These are phyloP conservation scores for Capronia epimyces DNA, from an alignment of 2,329 filamentous ascomycete species.

Conservation along the genomic window DNA sequence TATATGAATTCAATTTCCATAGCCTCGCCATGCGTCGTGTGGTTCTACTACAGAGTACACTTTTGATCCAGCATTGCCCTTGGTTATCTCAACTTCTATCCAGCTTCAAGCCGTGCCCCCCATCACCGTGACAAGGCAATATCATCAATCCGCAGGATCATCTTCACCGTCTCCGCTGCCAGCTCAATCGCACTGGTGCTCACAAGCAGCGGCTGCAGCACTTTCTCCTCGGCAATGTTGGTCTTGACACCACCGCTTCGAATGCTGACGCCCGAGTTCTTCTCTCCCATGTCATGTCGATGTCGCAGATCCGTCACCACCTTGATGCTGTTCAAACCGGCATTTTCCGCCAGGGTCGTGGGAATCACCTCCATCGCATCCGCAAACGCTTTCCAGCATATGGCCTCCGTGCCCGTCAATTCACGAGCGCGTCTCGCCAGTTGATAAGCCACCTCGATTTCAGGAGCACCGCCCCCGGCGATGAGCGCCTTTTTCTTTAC, in stretches of 20 bases:
- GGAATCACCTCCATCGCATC: slow-evolving; percentile 97
- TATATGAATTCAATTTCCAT: too few species aligned
- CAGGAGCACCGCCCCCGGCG: slow-evolving; percentile 89
- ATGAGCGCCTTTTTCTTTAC: slow-evolving; percentile 99
- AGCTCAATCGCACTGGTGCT: slow-evolving; percentile 97
- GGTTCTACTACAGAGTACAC: background rate
- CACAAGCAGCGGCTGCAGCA: slow-evolving; percentile 89
- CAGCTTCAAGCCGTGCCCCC: background rate
- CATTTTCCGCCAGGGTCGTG: slow-evolving; percentile 94
- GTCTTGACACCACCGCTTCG: slow-evolving; percentile 95
- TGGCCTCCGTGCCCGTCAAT: slow-evolving; percentile 84
- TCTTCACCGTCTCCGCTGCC: slow-evolving; percentile 97
- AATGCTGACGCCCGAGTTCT: slow-evolving; percentile 95
- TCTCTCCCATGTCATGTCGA: slow-evolving; percentile 89
- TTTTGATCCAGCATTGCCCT: background rate
- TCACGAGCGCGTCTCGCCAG: slow-evolving; percentile 76
- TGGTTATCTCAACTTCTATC: background rate
- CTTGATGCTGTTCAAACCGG: slow-evolving; percentile 96
- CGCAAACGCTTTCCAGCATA: slow-evolving; percentile 98
- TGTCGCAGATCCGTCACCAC: slow-evolving; percentile 94
- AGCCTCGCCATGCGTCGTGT: slow-evolving; percentile 19
- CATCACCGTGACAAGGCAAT: slow-evolving; percentile 51
- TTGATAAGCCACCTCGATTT: slow-evolving; percentile 90
- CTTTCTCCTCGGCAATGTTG: slow-evolving; percentile 95
- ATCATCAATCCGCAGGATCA: slow-evolving; percentile 69